A percentile compares a stretch with the other conserved stretches of the same genome.
phyloP scores from a whole-genome alignment of 23 red algal species.

The Gracilaria gracilis region DNA sequence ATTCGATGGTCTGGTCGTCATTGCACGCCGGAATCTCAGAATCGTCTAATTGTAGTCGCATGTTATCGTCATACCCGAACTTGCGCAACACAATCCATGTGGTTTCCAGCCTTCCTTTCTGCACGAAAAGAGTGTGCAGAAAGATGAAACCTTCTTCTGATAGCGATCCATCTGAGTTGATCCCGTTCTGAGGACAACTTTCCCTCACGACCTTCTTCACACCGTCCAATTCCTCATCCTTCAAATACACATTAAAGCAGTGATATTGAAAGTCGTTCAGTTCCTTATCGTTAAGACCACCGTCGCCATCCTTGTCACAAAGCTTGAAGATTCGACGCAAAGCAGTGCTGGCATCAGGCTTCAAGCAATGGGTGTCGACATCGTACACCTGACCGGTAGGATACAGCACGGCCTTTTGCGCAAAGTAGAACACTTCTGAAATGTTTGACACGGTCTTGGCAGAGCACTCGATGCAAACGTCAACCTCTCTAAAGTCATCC shows the following conservation, averaged over 20 bases:
- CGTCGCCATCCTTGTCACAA: constrained; percentile 95
- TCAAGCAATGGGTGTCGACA: constrained; percentile 79
- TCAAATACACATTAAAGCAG: constrained; percentile 91
- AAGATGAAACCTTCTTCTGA: constrained; percentile 91
- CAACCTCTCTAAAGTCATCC: constrained; percentile 92
- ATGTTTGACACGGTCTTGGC: constrained; percentile 96
- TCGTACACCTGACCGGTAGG: constrained; percentile 95
- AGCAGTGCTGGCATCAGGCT: constrained; percentile 71
- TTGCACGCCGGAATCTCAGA: constrained; percentile 8
- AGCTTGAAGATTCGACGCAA: constrained; percentile 93
- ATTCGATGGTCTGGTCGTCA: constrained; percentile 89
- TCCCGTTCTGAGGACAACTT: constrained; percentile 64
- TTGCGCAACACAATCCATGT: constrained; percentile 97
- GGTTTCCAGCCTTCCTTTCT: constrained; percentile 96
- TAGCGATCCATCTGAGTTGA: constrained; percentile 76
- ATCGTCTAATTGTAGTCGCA: constrained; percentile 66
- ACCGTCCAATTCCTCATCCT: constrained; percentile 87
- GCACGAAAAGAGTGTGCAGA: constrained; percentile 94
- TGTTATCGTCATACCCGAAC: constrained; percentile 94
- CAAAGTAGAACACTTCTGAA: constrained; percentile 97
- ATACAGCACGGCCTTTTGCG: constrained; percentile 94
- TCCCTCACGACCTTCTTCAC: constrained; percentile 97
- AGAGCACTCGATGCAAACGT: constrained; percentile 98
- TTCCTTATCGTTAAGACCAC: constrained; percentile 94
- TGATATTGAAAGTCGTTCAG: constrained; percentile 97